These are phyloP conservation scores for Aureobasidium sp. DNA, from an alignment of 2,329 filamentous ascomycete genomes.

Conservation along the genomic window DNA sequence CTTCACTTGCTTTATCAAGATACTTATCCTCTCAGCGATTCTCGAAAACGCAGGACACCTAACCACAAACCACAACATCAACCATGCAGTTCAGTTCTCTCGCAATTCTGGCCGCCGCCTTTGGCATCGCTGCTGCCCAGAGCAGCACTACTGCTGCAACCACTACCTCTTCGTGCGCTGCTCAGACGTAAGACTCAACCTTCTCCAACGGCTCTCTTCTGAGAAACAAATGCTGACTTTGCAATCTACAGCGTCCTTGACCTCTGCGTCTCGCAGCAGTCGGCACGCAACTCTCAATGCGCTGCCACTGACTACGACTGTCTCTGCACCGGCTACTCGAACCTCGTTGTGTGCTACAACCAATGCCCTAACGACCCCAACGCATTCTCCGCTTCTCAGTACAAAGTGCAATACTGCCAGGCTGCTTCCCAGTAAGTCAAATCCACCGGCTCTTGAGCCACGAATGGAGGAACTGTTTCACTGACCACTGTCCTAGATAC, in stretches of 20 bases:
- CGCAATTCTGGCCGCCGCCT: conserved; percentile 27
- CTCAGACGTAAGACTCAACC: conserved; percentile 28
- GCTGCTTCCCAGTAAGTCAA: conserved; percentile 10
- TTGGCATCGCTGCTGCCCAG: conserved; percentile 21
- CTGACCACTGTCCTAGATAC: background rate
- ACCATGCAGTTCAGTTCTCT: conserved; percentile 12
- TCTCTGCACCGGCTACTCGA: conserved; percentile 47
- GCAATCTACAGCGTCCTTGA: conserved; percentile 38
- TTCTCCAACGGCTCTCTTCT: background rate
- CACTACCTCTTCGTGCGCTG: conserved; percentile 22
- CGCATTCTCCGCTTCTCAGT: conserved; percentile 8
- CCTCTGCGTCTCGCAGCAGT: conserved; percentile 35
- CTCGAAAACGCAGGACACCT: background rate
- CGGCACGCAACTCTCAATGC: conserved; percentile 36
- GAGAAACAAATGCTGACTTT: too few relatives aligned
- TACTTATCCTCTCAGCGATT: too few relatives aligned
- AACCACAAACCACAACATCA: background rate
- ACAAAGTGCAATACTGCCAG: conserved; percentile 11
- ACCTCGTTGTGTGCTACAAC: conserved; percentile 45
- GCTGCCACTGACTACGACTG: conserved; percentile 44
- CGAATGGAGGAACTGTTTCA: background rate
- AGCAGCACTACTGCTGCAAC: conserved; percentile 24
- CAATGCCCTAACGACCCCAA: conserved; percentile 44
- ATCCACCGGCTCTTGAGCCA: too few relatives aligned
- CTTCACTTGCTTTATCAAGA: background rate